Evolutionary conservation across 2,329 filamentous ascomycete genomes (phyloP), one percentile per base, ranked within the genome.

Genomic region (Phaeomoniella chlamydospora): DNA sequence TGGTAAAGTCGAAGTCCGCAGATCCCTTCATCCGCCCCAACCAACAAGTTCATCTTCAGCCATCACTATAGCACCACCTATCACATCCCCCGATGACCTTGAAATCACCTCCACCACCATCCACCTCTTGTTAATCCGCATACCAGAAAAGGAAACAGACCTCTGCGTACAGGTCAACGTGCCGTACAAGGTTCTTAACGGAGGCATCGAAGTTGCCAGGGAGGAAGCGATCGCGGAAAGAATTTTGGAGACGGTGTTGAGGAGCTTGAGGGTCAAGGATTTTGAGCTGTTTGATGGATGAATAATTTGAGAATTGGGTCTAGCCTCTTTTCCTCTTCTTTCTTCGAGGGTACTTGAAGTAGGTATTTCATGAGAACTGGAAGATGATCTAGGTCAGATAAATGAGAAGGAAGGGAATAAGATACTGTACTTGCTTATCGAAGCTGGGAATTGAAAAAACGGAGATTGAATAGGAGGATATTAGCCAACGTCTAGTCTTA

Each of bases 131-230:
- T 65, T 94, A 29, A 61, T 94, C 38, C 70, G 88, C 12, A 66
- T 96, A 33, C 78, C 78, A 56, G 69, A 72, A 48, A 69, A 86
- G 52, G 67, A 65, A 39, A 88, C 87, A 1, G 88, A 96, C 57
- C 62, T 96, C 29, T 63, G 94, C 33, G 74, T 94, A 42, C 82
- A 82, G 29, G 74, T 94, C 51, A 94, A 94, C 57, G 81, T 93
- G 33, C 88, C 87, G 17, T 80, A 90, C 55, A 77, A 79, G 5
- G 77, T 84, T 18, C 73, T 88, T 38, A 76, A 76, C 12, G 76
- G 71, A 52, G 69, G 71, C 49, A 80, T 77, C 3, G 68, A 74
- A 35, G 69, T 78, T 47, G 71, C 70, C 4, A 70, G 79, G 26
- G 79, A 83, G 52, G 75, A 80, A 51, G 74, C 61, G 48, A 31